Percentiles rank a stretch among this genome's conserved stretches.
These are phyloP conservation scores for Solanum appendiculatum DNA, from an alignment of 257 asterid species.

Conservation along the genomic window DNA sequence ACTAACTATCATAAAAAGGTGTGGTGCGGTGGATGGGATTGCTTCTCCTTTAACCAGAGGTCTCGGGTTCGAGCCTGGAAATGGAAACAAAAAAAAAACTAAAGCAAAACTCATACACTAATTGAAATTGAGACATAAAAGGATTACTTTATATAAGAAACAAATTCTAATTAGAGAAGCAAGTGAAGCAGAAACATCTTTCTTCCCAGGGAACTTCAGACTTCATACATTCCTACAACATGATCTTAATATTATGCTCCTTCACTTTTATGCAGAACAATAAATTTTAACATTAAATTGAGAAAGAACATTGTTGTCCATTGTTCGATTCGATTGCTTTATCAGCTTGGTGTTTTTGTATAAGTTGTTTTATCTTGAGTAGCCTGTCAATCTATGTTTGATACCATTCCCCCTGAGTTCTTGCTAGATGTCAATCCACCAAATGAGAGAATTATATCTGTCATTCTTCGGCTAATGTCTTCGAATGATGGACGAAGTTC, in stretches of 20 bases:
- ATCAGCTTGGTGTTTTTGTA: neutral
- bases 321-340: neutral
- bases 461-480: conserved; percentile 36
- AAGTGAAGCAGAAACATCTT: neutral
- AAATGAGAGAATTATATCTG: conserved; percentile 23
- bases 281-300: neutral
- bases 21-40: too few relatives aligned
- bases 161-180: neutral
- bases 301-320: neutral
- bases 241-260: neutral
- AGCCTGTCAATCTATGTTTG: neutral
- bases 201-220: neutral
- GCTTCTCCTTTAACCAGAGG: too few relatives aligned
- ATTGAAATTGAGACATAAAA: neutral
- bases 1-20: too few relatives aligned
- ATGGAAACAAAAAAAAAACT: too few relatives aligned
- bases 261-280: neutral
- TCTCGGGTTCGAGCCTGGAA: too few relatives aligned
- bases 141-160: neutral
- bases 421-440: conserved; percentile 8
- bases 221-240: neutral
- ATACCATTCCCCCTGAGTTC: neutral
- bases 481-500: conserved; percentile 66
- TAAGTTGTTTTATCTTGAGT: neutral
- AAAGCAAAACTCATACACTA: neutral